phyloP scores from a whole-genome alignment of 148 eudicot species.

The Hydrangea macrophylla region DNA sequence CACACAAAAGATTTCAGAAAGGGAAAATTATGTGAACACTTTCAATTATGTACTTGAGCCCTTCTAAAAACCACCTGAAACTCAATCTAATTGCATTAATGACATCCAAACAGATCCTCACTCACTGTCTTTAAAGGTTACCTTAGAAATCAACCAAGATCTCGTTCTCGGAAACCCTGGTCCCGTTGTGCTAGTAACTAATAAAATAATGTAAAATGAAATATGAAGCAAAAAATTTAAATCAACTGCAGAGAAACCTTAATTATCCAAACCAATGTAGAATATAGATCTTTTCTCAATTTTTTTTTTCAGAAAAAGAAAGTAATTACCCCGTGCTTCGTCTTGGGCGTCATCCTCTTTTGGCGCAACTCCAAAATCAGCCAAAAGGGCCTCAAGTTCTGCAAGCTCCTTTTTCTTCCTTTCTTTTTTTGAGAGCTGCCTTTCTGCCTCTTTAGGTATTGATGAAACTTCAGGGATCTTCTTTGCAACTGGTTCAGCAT shows the following conservation, averaged over 20 bases:
- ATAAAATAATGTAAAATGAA: not conserved
- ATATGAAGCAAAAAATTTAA: not conserved
- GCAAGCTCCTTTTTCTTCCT: constrained; percentile 63
- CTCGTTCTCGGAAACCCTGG: not conserved
- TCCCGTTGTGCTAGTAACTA: not conserved
- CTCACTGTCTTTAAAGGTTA: not conserved
- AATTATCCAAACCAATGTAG: not conserved
- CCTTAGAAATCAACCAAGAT: not conserved
- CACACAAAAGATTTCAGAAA: not conserved
- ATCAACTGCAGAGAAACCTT: not conserved
- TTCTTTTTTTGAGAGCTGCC: constrained; percentile 62
- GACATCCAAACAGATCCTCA: not conserved
- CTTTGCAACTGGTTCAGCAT: constrained; percentile 34
- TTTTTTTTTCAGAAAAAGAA: not conserved
- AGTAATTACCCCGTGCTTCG: constrained; percentile 8
- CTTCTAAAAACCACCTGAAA: not conserved
- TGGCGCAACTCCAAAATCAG: constrained; percentile 44
- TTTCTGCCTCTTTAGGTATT: constrained; percentile 51
- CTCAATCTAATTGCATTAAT: constrained; percentile 4
- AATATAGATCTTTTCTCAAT: not conserved
- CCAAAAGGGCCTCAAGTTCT: constrained; percentile 60
- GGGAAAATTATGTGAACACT: not conserved
- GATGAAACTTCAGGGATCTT: constrained; percentile 41
- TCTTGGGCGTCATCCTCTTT: constrained; percentile 33
- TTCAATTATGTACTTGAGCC: not conserved